Conservation (phyloP, 495 filamentous ascomycete species). For the Immersiella caudata region DNA sequence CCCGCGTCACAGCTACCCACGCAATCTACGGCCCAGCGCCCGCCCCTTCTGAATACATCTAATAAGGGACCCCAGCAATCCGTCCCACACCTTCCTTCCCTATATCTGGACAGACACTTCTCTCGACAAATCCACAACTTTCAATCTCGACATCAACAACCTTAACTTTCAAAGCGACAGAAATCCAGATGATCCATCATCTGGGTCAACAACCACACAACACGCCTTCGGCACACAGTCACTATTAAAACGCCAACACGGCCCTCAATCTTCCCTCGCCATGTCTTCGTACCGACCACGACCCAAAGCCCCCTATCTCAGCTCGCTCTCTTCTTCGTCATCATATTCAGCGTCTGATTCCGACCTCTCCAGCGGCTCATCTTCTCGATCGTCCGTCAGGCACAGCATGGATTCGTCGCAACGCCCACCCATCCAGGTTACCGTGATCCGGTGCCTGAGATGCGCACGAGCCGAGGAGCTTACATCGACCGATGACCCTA, state of each 20-base stretch:
- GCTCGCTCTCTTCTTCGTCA: constrained; percentile 43
- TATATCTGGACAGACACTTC: constrained; percentile 4
- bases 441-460: constrained; percentile 57
- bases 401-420: constrained; percentile 49
- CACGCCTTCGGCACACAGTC: background rate
- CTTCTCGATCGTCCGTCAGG: constrained; percentile 29
- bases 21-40: constrained; percentile 6
- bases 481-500: constrained; percentile 57
- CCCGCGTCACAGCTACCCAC: constrained; percentile 15
- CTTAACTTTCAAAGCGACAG: background rate
- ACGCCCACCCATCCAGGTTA: constrained; percentile 48
- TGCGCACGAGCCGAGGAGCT: constrained; percentile 59
- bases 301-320: constrained; percentile 42
- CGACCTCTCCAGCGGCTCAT: constrained; percentile 38
- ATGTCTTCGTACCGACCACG: constrained; percentile 46
- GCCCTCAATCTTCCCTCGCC: constrained; percentile 14
- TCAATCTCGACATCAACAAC: background rate
- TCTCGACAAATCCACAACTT: background rate
- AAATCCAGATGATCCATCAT: background rate
- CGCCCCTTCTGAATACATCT: constrained; percentile 8
- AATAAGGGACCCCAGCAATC: constrained; percentile 9
- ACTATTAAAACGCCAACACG: background rate
- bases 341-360: constrained; percentile 46
- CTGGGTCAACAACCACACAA: background rate
- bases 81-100: background rate